These are phyloP conservation scores for Populus ilicifolia DNA, from an alignment of 345 rosid genomes.

Conservation along the genomic window DNA sequence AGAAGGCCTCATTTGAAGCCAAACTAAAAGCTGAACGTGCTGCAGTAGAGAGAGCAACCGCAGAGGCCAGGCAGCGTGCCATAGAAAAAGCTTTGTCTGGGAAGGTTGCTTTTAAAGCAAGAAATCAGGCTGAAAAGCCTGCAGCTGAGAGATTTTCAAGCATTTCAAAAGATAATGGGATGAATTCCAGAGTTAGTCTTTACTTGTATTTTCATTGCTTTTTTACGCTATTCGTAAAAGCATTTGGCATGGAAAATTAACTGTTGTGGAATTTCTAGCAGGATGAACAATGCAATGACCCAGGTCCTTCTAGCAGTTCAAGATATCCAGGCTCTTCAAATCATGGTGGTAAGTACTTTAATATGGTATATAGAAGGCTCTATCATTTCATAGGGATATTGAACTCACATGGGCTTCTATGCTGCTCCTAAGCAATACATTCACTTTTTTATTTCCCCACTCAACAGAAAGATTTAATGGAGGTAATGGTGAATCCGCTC, in stretches of 20 bases:
- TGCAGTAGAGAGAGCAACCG: constrained; percentile 90
- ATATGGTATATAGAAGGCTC: not conserved
- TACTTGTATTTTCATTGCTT: not conserved
- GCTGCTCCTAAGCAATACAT: constrained; percentile 12
- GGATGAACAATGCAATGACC: constrained; percentile 49
- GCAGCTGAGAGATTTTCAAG: constrained; percentile 45
- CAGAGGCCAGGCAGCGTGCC: constrained; percentile 90
- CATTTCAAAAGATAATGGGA: constrained; percentile 41
- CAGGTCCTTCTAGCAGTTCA: constrained; percentile 41
- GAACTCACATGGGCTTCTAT: not conserved
- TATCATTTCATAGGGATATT: not conserved
- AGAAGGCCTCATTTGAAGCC: constrained; percentile 55
- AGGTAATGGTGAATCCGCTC: constrained; percentile 50
- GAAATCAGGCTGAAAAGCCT: constrained; percentile 43
- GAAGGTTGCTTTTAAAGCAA: constrained; percentile 44
- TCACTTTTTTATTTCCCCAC: constrained; percentile 27
- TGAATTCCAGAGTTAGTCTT: constrained; percentile 13
- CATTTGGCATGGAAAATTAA: not conserved
- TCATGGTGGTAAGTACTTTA: constrained; percentile 39
- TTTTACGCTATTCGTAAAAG: constrained; percentile 4
- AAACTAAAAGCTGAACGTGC: constrained; percentile 80
- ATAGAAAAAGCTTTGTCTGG: constrained; percentile 76
- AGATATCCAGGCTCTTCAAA: constrained; percentile 34
- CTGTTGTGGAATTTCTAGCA: constrained; percentile 31
- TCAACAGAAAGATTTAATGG: constrained; percentile 34